Conservation (phyloP, 192 early-diverging fungal species). For the Linnemannia exigua region DNA sequence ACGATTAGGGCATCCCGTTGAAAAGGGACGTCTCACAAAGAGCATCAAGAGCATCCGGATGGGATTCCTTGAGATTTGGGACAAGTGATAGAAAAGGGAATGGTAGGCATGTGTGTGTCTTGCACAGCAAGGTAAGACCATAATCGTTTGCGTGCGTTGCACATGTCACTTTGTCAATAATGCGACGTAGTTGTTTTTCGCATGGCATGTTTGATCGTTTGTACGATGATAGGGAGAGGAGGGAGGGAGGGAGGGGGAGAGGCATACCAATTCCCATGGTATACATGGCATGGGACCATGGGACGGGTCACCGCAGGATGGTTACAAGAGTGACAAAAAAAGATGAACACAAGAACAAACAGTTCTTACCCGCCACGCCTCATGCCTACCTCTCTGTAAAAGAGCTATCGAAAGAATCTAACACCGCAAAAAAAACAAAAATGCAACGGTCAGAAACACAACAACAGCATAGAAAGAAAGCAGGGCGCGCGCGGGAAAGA, state of each 20-base stretch:
- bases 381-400: too few relatives aligned
- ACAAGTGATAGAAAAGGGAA: background rate
- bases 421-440: too few relatives aligned
- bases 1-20: background rate
- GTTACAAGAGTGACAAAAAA: too few relatives aligned
- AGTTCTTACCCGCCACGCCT: too few relatives aligned
- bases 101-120: background rate
- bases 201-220: background rate
- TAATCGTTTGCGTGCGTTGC: too few relatives aligned
- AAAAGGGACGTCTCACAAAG: background rate
- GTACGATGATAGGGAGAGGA: background rate
- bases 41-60: background rate
- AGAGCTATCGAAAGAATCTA: too few relatives aligned
- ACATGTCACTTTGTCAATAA: background rate
- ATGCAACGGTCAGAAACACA: too few relatives aligned
- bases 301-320: too few relatives aligned
- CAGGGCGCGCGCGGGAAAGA: too few relatives aligned
- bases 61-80: background rate
- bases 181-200: background rate
- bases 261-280: background rate
- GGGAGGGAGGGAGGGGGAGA: background rate
- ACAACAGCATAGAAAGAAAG: too few relatives aligned
- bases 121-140: background rate
- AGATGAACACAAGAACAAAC: too few relatives aligned
- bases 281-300: background rate